Percentiles rank a stretch among this genome's conserved stretches.
Conservation (phyloP, 202 grass and related monocot species). For the Carex arenaria region DNA sequence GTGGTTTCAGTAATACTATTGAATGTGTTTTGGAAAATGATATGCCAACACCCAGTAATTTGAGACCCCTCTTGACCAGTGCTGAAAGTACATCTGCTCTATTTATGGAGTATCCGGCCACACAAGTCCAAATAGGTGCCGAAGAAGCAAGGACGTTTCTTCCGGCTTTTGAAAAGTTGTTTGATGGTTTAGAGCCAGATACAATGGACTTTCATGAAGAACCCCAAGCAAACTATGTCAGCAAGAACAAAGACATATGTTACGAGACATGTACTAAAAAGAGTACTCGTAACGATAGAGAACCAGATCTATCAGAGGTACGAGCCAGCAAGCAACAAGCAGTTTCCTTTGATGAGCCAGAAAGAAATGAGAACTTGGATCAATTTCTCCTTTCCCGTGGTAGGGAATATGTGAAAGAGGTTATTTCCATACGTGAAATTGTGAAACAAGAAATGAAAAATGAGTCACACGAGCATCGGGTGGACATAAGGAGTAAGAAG, state of each 20-base stretch:
- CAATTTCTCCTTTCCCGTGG: conserved; percentile 25
- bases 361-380: conserved; percentile 40
- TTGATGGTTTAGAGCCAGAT: no score
- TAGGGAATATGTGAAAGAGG: not conserved
- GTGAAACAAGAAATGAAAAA: conserved; percentile 19
- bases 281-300: not conserved
- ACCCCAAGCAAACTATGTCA: not conserved
- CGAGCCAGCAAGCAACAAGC: conserved; percentile 28
- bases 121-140: no score
- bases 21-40: no score
- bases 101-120: no score
- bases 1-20: not conserved
- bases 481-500: not conserved
- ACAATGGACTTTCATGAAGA: not conserved
- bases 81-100: no score
- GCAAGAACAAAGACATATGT: not conserved
- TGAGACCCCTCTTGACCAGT: no score
- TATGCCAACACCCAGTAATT: no score
- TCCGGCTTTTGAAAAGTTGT: no score
- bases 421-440: conserved; percentile 1
- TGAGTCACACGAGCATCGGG: not conserved
- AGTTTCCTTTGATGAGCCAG: conserved; percentile 20
- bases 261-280: not conserved
- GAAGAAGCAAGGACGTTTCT: no score
- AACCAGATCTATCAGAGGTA: not conserved